These are phyloP conservation scores for Anethum foeniculum DNA, from an alignment of 140 eudicot species.

Conservation along the genomic window DNA sequence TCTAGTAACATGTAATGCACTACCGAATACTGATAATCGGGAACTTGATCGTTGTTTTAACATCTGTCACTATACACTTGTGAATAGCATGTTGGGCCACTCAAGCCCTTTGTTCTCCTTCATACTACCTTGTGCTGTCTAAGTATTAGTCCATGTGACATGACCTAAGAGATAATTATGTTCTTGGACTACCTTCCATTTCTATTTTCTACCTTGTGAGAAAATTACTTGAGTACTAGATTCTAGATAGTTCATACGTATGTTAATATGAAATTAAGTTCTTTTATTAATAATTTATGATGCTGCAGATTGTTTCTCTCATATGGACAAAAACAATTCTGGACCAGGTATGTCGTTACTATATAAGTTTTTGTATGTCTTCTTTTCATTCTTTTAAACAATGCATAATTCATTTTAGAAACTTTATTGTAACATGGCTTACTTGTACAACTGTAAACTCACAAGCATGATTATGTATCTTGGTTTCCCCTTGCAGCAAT, in stretches of 20 bases:
- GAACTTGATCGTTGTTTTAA: background rate
- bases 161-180: background rate
- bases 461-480: background rate
- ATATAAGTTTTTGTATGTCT: background rate
- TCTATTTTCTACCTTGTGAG: background rate
- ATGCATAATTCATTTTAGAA: background rate
- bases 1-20: background rate
- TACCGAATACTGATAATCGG: background rate
- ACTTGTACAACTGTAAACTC: background rate
- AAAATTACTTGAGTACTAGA: background rate
- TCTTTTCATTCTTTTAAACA: background rate
- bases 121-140: background rate
- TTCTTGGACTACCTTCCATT: background rate
- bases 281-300: background rate
- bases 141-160: background rate
- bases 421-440: background rate
- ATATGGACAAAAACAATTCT: background rate
- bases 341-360: constrained; percentile 6
- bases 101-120: background rate
- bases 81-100: background rate
- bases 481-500: constrained; percentile 1
- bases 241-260: background rate
- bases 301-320: constrained; percentile 7
- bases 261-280: background rate
- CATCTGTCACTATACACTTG: background rate